phyloP scores from a whole-genome alignment of 2,329 filamentous ascomycete species.

The Dactylonectria estremocensis region DNA sequence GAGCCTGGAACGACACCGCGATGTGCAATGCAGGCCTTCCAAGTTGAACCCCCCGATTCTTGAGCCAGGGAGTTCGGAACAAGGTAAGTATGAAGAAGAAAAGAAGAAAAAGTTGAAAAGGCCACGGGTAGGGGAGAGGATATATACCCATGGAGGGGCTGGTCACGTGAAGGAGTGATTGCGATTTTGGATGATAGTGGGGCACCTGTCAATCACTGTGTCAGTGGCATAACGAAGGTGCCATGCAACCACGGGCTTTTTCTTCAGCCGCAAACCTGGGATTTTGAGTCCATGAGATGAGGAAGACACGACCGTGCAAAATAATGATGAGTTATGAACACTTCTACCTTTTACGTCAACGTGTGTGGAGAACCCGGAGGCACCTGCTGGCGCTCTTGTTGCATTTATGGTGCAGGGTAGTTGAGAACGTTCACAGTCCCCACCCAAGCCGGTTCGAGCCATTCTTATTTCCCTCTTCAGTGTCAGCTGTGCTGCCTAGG shows the following conservation, averaged over 20 bases:
- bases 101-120: conserved; percentile 49
- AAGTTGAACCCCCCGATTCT: conserved; percentile 59
- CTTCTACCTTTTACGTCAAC: background rate
- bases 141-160: conserved; percentile 48
- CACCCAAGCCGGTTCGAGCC: too few species aligned
- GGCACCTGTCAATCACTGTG: background rate
- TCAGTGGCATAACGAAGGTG: background rate
- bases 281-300: background rate
- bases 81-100: conserved; percentile 71
- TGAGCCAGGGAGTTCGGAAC: conserved; percentile 62
- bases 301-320: background rate
- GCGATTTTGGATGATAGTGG: background rate
- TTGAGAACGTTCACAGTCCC: too few species aligned
- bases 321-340: background rate
- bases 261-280: background rate
- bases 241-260: background rate
- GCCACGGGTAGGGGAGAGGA: background rate
- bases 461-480: too few species aligned
- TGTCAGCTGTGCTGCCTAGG: too few species aligned
- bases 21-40: conserved; percentile 70
- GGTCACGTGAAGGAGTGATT: conserved; percentile 17
- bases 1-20: conserved; percentile 65
- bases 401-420: too few species aligned
- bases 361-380: background rate
- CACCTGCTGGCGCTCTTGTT: background rate